Evolutionary conservation across 805 yeast species (phyloP).

Genomic region (Schwanniomyces polymorphus): DNA sequence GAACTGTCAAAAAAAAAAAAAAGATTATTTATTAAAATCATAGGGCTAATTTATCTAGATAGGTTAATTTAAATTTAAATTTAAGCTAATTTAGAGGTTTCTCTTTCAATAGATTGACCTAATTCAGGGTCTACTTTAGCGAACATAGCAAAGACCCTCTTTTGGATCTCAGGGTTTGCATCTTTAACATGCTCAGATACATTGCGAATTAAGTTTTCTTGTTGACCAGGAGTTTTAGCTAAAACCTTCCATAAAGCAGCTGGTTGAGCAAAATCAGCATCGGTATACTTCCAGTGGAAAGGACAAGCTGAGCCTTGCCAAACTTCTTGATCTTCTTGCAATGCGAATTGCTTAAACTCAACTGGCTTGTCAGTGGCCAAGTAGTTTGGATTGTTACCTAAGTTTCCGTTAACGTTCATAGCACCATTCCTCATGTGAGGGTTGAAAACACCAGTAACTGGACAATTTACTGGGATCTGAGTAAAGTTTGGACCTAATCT

Average conservation of each 20-base stretch:
- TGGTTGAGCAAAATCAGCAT: conserved; percentile 80
- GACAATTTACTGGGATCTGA: conserved; percentile 87
- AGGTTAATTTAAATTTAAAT: conserved; percentile 38
- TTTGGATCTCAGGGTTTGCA: conserved; percentile 77
- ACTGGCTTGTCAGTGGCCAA: conserved; percentile 56
- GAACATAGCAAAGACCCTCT: conserved; percentile 75
- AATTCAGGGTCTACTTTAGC: conserved; percentile 67
- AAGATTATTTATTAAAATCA: no score
- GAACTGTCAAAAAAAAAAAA: no score
- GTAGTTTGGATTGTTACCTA: conserved; percentile 78
- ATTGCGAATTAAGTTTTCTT: conserved; percentile 79
- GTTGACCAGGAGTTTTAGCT: conserved; percentile 78
- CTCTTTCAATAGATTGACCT: conserved; percentile 66
- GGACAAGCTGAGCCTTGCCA: conserved; percentile 84
- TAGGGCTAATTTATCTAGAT: no score
- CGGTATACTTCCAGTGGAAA: conserved; percentile 78
- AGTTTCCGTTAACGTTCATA: conserved; percentile 60
- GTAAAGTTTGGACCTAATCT: conserved; percentile 74
- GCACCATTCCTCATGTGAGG: conserved; percentile 86
- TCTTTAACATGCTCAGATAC: conserved; percentile 69
- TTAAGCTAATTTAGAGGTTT: conserved; percentile 51
- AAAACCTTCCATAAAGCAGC: conserved; percentile 75
- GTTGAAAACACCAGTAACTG: conserved; percentile 49
- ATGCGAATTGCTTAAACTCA: conserved; percentile 42
- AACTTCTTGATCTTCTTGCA: conserved; percentile 70